Evolutionary conservation across 1,139 yeast genomes (phyloP).

Genomic region (Diutina rugosa): DNA sequence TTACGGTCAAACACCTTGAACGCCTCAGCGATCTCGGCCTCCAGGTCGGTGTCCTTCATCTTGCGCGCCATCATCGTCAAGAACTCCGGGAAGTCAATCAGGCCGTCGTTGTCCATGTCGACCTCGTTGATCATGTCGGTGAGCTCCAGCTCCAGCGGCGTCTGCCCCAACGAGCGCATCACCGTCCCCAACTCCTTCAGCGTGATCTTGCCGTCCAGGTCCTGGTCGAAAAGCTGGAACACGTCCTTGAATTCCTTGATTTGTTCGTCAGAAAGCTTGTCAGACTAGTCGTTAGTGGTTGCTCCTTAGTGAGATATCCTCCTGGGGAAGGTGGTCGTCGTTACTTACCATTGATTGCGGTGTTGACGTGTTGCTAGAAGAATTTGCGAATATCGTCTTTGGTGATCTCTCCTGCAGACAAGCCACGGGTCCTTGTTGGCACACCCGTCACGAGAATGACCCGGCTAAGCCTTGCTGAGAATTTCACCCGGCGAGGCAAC

Average conservation of each 20-base stretch:
- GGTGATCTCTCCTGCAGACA: not conserved
- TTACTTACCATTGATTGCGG: not conserved
- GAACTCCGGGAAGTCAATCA: slow-evolving; percentile 83
- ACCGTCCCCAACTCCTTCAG: slow-evolving; percentile 95
- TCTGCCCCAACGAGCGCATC: slow-evolving; percentile 95
- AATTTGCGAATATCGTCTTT: not conserved
- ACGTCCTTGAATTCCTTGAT: slow-evolving; percentile 97
- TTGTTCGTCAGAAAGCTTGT: slow-evolving; percentile 88
- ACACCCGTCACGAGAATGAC: not conserved
- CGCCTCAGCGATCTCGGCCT: slow-evolving; percentile 94
- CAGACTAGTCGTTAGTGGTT: slow-evolving; percentile 35
- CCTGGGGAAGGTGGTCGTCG: not conserved
- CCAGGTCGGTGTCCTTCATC: slow-evolving; percentile 91
- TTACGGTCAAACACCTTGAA: slow-evolving; percentile 90
- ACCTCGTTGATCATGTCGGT: slow-evolving; percentile 96
- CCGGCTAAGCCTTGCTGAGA: not conserved
- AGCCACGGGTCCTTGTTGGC: not conserved
- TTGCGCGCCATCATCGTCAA: slow-evolving; percentile 88
- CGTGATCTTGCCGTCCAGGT: slow-evolving; percentile 91
- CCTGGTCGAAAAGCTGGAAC: slow-evolving; percentile 89
- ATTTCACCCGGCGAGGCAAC: too few species aligned
- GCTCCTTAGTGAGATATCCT: too few species aligned
- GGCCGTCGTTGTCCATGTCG: slow-evolving; percentile 89
- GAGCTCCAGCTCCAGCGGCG: slow-evolving; percentile 91
- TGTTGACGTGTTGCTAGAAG: not conserved